These are phyloP conservation scores for Aphanomyces astaci DNA, from an alignment of 352 stramenopile genomes.

Conservation along the genomic window DNA sequence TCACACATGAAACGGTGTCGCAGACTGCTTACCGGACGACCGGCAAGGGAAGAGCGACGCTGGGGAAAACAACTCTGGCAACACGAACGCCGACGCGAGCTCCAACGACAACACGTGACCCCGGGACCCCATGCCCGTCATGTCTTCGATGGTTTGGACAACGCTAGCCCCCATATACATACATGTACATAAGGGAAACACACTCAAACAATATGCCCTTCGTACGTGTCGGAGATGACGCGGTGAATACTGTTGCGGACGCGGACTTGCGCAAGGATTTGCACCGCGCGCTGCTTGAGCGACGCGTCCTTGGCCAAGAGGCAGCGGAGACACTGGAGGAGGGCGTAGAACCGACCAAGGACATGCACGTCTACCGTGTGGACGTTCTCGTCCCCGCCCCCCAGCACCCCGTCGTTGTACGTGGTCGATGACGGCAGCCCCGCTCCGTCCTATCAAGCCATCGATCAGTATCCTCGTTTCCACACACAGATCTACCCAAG, in stretches of 20 bases:
- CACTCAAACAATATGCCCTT: too few relatives aligned
- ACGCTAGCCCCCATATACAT: not conserved
- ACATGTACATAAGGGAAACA: too few relatives aligned
- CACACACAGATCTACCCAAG: too few relatives aligned
- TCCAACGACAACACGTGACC: not conserved
- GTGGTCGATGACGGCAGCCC: not conserved
- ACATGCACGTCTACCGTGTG: not conserved
- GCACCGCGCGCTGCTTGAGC: not conserved
- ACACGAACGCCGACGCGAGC: not conserved
- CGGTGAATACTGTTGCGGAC: not conserved
- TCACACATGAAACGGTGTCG: not conserved
- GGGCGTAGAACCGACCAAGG: not conserved
- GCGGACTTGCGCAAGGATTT: constrained; percentile 8
- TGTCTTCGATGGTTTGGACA: constrained; percentile 9
- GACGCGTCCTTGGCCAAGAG: not conserved
- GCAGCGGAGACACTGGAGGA: not conserved
- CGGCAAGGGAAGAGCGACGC: not conserved
- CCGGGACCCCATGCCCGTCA: not conserved
- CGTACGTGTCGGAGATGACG: constrained; percentile 10
- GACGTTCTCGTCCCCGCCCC: not conserved
- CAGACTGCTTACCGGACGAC: not conserved
- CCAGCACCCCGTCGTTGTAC: constrained; percentile 13
- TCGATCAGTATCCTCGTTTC: not conserved
- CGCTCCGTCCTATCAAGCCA: not conserved
- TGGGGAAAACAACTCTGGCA: constrained; percentile 8